Evolutionary conservation across 176 grass and related monocot genomes (phyloP), one percentile per base, ranked within the genome.

Genomic region (Lolium rigidum): DNA sequence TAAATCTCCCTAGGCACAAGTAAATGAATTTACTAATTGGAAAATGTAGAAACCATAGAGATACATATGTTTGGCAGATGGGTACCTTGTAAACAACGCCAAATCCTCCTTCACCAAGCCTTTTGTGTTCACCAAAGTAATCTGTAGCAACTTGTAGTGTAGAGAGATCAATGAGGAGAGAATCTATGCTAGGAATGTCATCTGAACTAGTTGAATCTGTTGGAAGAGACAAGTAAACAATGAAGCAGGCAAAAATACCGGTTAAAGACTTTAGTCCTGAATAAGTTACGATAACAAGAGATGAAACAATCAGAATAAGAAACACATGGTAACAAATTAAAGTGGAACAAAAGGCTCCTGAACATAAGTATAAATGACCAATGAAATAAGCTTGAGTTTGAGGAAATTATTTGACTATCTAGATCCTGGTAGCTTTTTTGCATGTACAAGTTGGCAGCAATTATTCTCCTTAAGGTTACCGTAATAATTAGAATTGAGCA

Each of bases 1-100:
- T 41, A 87, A 44, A 9, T 26, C 11, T 73, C 85, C 85, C 85
- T 78, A 31, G 28, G 28, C 28, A 31, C 28, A 31, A 31, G 28
- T 31, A 31, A 31, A 31, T 31, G 28, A 31, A n/a, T n/a, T n/a
- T n/a, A n/a, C n/a, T n/a, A n/a, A n/a, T n/a, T n/a, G n/a, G n/a
- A n/a, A n/a, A n/a, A n/a, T n/a, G n/a, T n/a, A n/a, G n/a, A n/a
- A n/a, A n/a, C n/a, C n/a, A n/a, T n/a, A n/a, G n/a, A n/a, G n/a
- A n/a, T n/a, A n/a, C n/a, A n/a, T n/a, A n/a, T n/a, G n/a, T n/a
- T n/a, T n/a, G n/a, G n/a, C n/a, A n/a, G n/a, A n/a, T n/a, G n/a
- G n/a, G n/a, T n/a, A n/a, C n/a, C n/a, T n/a, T n/a, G n/a, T n/a
- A n/a, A n/a, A n/a, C n/a, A n/a, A n/a, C n/a, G n/a, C n/a, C n/a